Evolutionary conservation across 2,329 filamentous ascomycete species (phyloP), one percentile per base, ranked within the genome.

Genomic region (Fusarium cyanostomum): DNA sequence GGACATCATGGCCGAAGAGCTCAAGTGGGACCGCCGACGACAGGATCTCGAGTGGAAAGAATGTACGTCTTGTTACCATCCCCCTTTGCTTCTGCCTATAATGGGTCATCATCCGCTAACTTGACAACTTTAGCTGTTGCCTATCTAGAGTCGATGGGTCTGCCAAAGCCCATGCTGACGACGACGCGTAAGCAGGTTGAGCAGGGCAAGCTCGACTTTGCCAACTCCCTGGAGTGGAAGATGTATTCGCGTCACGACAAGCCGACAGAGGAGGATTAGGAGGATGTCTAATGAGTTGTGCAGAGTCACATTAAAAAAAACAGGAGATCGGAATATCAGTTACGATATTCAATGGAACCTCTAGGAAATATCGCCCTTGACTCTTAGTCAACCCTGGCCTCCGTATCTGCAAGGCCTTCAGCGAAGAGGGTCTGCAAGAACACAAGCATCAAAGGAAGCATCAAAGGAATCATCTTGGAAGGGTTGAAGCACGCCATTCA

Each of bases 1-100:
- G 71, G 93, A 97, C 74, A 85, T 97, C 59, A 96, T 97, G 93
- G 84, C 82, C 30, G 86, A 90, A 69, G 93, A 97, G 80, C 81
- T 97, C 58, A 84, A 88, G 56, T 97, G 93, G 94, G 87, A 89
- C 72, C 79, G 75, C 54, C 82, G 83, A 68, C 82, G 94, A 63
- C 90, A 92, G 78, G 89, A 94, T 6, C 70, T 83, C 13, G 93
- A 97, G 77, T 97, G 93, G 92, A 89, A 82, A 73, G 88, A 96
- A 60, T 86, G 83, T 86, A 77, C 76, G 84, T 83, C 13, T 27
- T 38, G 18, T 27, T 16, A 31, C 38, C 15, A 8, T 21, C 15
- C 21, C 30, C 30, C 31, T 43, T 24, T 57, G n/a, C 30, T 18
- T 53, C 54, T 56, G 41, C 49, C 59, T 51, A 48, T 15, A 31